phyloP scores from a whole-genome alignment of 1,284 basidiomycete genomes.

The Boletellus sp. region DNA sequence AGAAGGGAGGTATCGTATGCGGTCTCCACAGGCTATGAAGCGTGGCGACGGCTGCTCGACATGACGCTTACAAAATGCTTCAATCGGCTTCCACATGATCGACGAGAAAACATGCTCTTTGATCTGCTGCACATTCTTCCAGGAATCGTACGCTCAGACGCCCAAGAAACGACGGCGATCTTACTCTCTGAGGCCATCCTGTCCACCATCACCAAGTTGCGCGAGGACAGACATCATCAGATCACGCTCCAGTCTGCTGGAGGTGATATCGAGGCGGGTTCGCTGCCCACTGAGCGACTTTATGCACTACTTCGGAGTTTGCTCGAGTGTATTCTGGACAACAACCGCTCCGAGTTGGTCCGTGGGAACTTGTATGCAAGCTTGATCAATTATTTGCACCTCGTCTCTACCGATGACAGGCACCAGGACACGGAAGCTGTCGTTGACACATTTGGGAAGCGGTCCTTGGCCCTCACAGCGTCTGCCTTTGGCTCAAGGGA shows the following conservation, averaged over 20 bases:
- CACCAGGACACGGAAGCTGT: constrained; percentile 9
- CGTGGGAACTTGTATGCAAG: constrained; percentile 96
- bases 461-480: constrained; percentile 28
- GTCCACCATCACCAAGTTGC: constrained; percentile 79
- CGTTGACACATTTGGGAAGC: constrained; percentile 30
- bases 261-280: constrained; percentile 58
- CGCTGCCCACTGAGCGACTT: constrained; percentile 78
- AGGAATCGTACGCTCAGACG: constrained; percentile 54
- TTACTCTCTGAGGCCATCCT: constrained; percentile 81
- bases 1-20: constrained; percentile 76
- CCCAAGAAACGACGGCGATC: constrained; percentile 72
- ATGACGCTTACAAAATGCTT: constrained; percentile 84
- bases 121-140: constrained; percentile 82
- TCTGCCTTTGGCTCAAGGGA: constrained; percentile 39
- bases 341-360: constrained; percentile 81
- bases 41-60: constrained; percentile 83
- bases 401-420: constrained; percentile 44
- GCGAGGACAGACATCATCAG: constrained; percentile 72
- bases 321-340: constrained; percentile 74
- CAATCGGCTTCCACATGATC: constrained; percentile 72
- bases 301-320: constrained; percentile 73
- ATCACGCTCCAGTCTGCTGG: constrained; percentile 60
- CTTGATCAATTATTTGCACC: constrained; percentile 84
- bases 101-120: constrained; percentile 82
- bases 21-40: constrained; percentile 65